Base-by-base conservation (phyloP, 106 monocot species). In the Dendrobium nobile region DNA sequence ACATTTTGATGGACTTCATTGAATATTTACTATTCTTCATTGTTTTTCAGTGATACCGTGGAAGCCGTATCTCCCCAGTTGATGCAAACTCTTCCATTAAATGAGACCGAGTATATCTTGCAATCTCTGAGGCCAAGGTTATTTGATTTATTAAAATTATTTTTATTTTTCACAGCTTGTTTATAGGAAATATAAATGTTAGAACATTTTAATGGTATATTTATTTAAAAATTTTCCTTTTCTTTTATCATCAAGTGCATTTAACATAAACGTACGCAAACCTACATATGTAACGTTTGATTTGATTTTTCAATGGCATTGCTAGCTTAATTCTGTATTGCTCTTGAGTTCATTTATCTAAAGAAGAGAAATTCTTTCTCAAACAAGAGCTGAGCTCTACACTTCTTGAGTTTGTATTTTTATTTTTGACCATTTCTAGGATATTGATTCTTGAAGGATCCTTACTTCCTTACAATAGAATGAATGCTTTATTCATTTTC, bases 61-160 rank as follows among this genome's bases (percentile, higher is more conserved):
- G 83, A 74, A 54, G 20, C 11, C 28, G 79, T 26, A 24, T 74
- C 79, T 48, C 88, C 89, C 84, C 82, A 86, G 19, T 79, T 77
- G 61, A 44, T 65, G 5, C 84, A 86, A 16, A 82, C 84, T 42
- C 82, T 92, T 31, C 86, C 89, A 48, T 76, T 26, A 74, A 92
- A 92, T 85, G 87, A 82, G 78, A 90, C 89, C 9, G 82, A 85
- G 42, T 90, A 90, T 64, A 84, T 89, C 73, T 73, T 89, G 27
- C 88, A 87, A 48, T 84, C 88, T 22, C 88, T 89, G 74, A 84
- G 83, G 75, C 89, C 87, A 82, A 88, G 92, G 87, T 92, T 55
- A 51, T 78, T 48, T 48, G 31, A 28, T 33, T 47, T 67, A 55
- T 40, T 2, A 16, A 40, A 72, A 33, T 40, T 33, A 4, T 72